Percentiles rank a stretch among this genome's conserved stretches.
These are phyloP conservation scores for Salvia hispanica DNA, from an alignment of 257 asterid genomes.

Conservation along the genomic window DNA sequence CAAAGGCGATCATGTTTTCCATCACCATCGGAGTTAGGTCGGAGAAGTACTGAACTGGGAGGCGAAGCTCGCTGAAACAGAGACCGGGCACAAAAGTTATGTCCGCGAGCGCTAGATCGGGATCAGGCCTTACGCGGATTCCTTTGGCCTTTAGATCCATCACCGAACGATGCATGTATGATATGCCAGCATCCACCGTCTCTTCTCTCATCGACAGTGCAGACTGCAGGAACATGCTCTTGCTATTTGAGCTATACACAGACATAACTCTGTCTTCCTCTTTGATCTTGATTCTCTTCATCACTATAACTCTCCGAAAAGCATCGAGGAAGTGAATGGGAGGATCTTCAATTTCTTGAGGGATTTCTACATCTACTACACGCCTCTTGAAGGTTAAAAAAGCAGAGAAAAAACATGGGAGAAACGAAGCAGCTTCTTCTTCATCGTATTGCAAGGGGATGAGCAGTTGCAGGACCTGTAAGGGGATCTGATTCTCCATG, in stretches of 20 bases:
- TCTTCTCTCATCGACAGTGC: no score
- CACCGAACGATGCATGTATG: no score
- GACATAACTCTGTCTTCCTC: no score
- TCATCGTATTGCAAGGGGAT: constrained; percentile 3
- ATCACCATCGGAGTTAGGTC: not conserved
- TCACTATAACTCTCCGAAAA: not conserved
- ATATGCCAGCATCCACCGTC: no score
- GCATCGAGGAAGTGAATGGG: constrained; percentile 25
- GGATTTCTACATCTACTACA: not conserved
- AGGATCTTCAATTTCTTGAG: not conserved
- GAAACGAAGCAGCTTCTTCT: not conserved
- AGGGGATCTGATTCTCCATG: constrained; percentile 29
- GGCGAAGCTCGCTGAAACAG: not conserved
- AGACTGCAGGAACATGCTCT: no score
- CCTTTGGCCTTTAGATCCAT: constrained; percentile 30
- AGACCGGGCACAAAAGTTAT: not conserved
- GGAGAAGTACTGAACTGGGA: not conserved
- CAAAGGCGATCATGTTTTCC: constrained; percentile 20
- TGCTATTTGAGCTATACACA: no score
- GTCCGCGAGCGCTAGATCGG: not conserved
- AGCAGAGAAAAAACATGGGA: not conserved
- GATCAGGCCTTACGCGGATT: not conserved
- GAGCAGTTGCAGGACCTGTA: not conserved
- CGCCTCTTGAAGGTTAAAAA: not conserved
- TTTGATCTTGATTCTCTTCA: not conserved